phyloP scores from a whole-genome alignment of 768 basidiomycete genomes.

The Termitomyces bulborhizus region DNA sequence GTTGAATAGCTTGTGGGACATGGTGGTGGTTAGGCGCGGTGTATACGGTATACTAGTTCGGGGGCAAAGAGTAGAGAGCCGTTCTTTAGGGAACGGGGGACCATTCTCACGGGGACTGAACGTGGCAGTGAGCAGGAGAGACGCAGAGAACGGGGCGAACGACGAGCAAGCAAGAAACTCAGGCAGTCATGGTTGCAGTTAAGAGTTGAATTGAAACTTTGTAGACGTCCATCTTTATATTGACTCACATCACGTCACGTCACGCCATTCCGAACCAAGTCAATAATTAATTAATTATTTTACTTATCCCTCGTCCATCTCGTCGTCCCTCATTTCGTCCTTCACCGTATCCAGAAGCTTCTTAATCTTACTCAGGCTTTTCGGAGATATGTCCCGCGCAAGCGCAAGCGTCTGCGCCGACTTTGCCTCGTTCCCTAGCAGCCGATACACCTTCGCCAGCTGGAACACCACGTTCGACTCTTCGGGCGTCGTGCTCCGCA shows the following conservation, averaged over 20 bases:
- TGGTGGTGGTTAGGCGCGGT: constrained; percentile 34
- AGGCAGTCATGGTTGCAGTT: constrained; percentile 37
- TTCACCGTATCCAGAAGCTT: constrained; percentile 66
- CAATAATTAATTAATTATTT: constrained; percentile 11
- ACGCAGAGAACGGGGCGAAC: constrained; percentile 16
- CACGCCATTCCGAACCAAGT: constrained; percentile 9
- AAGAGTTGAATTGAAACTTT: too few relatives aligned
- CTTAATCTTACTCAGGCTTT: constrained; percentile 79
- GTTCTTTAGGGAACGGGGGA: constrained; percentile 79
- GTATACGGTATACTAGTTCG: constrained; percentile 85
- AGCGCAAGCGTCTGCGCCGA: constrained; percentile 82
- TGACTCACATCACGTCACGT: constrained; percentile 10
- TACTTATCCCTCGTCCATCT: constrained; percentile 72
- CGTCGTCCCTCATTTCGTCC: constrained; percentile 54
- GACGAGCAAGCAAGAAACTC: constrained; percentile 1
- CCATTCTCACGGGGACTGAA: constrained; percentile 52
- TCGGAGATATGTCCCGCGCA: constrained; percentile 92
- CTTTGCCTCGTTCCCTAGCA: constrained; percentile 71
- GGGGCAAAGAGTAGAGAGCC: constrained; percentile 85
- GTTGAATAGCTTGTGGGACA: constrained; percentile 46
- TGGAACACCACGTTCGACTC: constrained; percentile 98
- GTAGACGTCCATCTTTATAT: constrained; percentile 14
- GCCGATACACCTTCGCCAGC: constrained; percentile 85
- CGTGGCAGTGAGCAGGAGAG: constrained; percentile 26
- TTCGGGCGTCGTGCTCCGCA: constrained; percentile 81